Percentiles rank a stretch among this genome's conserved stretches.
Conservation (phyloP, 441 rosid genomes). For the Euphorbia schlechtendalii region DNA sequence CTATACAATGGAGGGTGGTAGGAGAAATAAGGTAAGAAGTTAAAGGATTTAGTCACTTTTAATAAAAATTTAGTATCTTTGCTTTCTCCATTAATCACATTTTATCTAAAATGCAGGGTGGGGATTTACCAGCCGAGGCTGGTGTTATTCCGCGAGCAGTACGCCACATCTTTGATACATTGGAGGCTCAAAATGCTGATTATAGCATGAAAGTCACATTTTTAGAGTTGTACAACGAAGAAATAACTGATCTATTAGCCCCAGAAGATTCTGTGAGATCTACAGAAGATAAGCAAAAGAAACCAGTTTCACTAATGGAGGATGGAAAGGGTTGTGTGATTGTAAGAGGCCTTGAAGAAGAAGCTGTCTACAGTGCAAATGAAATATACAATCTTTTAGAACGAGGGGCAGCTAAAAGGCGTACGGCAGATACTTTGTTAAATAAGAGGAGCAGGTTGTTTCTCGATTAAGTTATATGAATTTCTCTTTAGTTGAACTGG, state of each 20-base stretch:
- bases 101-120: conserved; percentile 41
- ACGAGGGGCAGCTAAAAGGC: conserved; percentile 74
- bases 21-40: conserved; percentile 66
- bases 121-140: conserved; percentile 89
- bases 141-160: conserved; percentile 95
- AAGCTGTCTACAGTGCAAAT: conserved; percentile 78
- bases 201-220: conserved; percentile 90
- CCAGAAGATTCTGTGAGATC: conserved; percentile 53
- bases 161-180: conserved; percentile 68
- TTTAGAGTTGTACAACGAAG: conserved; percentile 90
- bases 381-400: conserved; percentile 80
- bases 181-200: conserved; percentile 84
- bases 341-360: conserved; percentile 88
- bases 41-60: not conserved
- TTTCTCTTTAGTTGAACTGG: conserved; percentile 1
- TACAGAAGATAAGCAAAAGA: conserved; percentile 68
- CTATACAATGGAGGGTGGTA: conserved; percentile 95
- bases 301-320: conserved; percentile 79
- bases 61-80: not conserved
- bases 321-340: conserved; percentile 92
- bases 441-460: conserved; percentile 78
- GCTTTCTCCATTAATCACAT: not conserved
- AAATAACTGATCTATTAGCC: conserved; percentile 76
- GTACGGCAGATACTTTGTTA: conserved; percentile 81
- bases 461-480: not conserved